Conservation (phyloP, 495 filamentous ascomycete genomes). For the Hypoxylon fragiforme region DNA sequence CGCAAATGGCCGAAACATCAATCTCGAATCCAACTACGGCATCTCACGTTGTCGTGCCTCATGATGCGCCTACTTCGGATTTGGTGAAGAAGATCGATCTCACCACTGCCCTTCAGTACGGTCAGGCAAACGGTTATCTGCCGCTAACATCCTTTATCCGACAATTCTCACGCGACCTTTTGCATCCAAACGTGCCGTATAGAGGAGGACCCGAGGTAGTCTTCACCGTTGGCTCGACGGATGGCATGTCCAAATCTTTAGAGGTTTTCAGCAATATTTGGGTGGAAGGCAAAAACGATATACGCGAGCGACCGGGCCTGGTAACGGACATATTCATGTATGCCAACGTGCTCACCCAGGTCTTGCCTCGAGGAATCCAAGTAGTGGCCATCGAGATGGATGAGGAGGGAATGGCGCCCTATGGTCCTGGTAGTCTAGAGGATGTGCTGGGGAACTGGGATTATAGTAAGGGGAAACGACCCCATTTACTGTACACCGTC, state of each 20-base stretch:
- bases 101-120: constrained; percentile 83
- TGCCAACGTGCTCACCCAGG: constrained; percentile 69
- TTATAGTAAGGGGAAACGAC: constrained; percentile 66
- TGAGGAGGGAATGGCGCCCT: constrained; percentile 69
- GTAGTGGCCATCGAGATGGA: constrained; percentile 75
- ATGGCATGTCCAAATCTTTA: constrained; percentile 78
- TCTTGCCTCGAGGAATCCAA: constrained; percentile 69
- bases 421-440: constrained; percentile 69
- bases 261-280: constrained; percentile 74
- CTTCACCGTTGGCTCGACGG: constrained; percentile 78
- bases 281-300: constrained; percentile 66
- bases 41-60: constrained; percentile 70
- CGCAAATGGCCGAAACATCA: constrained; percentile 13
- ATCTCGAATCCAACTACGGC: constrained; percentile 34
- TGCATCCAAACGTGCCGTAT: constrained; percentile 83
- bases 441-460: constrained; percentile 87
- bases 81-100: constrained; percentile 73
- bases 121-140: constrained; percentile 73
- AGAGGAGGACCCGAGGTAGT: constrained; percentile 72
- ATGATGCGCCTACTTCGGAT: constrained; percentile 58
- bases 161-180: constrained; percentile 72
- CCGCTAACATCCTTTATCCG: constrained; percentile 74
- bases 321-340: constrained; percentile 80
- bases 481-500: constrained; percentile 88
- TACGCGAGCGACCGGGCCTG: constrained; percentile 68